These are phyloP conservation scores for Fusarium paranaense DNA, from an alignment of 2,329 filamentous ascomycete genomes.

Conservation along the genomic window DNA sequence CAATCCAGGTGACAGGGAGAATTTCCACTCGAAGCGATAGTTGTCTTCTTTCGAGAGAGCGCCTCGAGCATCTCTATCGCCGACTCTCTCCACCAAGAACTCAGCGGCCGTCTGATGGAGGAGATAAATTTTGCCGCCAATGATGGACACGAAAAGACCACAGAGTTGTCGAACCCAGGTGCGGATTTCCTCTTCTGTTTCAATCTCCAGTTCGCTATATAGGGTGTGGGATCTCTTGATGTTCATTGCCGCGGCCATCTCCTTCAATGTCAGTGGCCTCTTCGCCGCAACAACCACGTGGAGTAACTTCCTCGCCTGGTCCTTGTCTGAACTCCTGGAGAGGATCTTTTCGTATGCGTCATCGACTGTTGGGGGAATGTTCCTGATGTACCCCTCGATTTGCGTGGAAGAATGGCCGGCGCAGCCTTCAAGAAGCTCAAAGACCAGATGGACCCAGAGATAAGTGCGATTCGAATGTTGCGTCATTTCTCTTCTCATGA, in stretches of 20 bases:
- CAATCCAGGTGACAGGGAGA: not conserved
- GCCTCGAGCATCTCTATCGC: not conserved
- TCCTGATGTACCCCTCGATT: conserved; percentile 22
- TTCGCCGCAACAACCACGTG: conserved; percentile 43
- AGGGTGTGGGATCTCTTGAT: conserved; percentile 20
- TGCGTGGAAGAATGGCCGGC: not conserved
- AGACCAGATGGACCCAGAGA: conserved; percentile 53
- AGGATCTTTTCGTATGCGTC: conserved; percentile 47
- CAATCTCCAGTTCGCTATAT: conserved; percentile 37
- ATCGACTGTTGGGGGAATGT: conserved; percentile 46
- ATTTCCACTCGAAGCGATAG: not conserved
- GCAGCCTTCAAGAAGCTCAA: conserved; percentile 44
- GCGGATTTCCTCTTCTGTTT: conserved; percentile 34
- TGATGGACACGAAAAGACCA: conserved; percentile 45
- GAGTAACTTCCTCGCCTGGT: conserved; percentile 31
- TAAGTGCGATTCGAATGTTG: conserved; percentile 49
- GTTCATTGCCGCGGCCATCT: conserved; percentile 46
- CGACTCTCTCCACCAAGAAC: conserved; percentile 36
- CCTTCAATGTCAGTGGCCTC: conserved; percentile 41
- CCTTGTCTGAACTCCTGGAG: conserved; percentile 20
- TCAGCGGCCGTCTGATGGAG: conserved; percentile 49
- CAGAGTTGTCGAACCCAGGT: conserved; percentile 37
- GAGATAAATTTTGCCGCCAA: conserved; percentile 45
- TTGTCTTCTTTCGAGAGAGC: too few species aligned
- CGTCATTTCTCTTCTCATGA: not conserved